phyloP scores from a whole-genome alignment of 805 yeast genomes.

The Saccharomycopsis sp. region DNA sequence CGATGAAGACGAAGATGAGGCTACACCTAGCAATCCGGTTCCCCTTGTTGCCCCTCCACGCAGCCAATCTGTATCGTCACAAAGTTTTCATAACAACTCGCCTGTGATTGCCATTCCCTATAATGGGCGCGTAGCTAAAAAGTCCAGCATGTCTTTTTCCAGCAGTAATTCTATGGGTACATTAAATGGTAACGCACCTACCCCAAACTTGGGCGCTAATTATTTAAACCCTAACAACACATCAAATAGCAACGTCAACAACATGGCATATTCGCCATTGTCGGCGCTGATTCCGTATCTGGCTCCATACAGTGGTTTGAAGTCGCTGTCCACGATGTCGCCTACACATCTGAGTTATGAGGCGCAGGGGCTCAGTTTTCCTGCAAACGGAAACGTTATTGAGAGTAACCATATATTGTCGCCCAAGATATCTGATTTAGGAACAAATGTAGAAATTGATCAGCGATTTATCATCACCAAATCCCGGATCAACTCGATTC shows the following conservation, averaged over 20 bases:
- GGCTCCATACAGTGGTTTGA: conserved; percentile 19
- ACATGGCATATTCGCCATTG: conserved; percentile 13
- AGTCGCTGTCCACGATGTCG: conserved; percentile 2
- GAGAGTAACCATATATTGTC: conserved; percentile 19
- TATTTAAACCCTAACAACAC: background rate
- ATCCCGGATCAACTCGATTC: conserved; percentile 16
- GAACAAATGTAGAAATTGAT: conserved; percentile 12
- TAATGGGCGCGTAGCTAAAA: conserved; percentile 15
- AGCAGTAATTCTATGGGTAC: background rate
- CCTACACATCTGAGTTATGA: conserved; percentile 13
- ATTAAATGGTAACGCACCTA: background rate
- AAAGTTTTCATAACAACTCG: background rate
- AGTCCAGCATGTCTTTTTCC: background rate
- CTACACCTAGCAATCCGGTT: background rate
- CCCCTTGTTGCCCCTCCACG: background rate
- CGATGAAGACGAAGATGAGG: background rate
- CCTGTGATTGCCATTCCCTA: conserved; percentile 19
- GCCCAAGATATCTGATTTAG: conserved; percentile 16
- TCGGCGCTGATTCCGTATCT: conserved; percentile 19
- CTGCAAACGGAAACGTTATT: conserved; percentile 20
- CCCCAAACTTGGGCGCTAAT: background rate
- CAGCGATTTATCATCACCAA: conserved; percentile 19
- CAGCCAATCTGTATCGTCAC: background rate
- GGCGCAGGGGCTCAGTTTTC: conserved; percentile 19
- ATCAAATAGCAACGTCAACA: background rate